Base-by-base conservation (phyloP, 768 basidiomycete species). In the Leccinum boreale region DNA sequence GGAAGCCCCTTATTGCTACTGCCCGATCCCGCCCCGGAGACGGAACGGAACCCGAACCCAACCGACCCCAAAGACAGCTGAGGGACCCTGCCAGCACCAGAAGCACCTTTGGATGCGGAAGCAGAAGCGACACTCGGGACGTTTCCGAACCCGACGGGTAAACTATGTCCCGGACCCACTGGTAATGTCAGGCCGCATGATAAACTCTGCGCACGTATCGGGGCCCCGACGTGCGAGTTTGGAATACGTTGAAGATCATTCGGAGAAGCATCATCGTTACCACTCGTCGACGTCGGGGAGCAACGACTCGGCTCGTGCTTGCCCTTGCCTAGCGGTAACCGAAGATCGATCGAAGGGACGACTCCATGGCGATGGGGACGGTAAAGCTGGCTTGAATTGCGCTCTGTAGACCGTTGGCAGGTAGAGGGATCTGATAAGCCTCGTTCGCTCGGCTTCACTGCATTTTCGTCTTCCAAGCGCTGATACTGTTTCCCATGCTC, bases 291-390 rank as follows among this genome's bases (percentile, higher is more conserved):
- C 4, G 12, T 63, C 58, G 7, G 62, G 51, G 36, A 39, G 36
- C 8, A 39, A n/a, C 36, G 36, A 39, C 9, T 42, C 39, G n/a
- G 17, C 17, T 42, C 9, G 39, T n/a, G n/a, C 39, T 42, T 42
- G n/a, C 14, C 39, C n/a, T 42, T 42, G n/a, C 39, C 39, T n/a
- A 42, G 39, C n/a, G 39, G 39, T 45, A 58, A 49, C 54, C 55
- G 47, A 39, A 59, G 68, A 63, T 67, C 68, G 19, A 60, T 59
- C 11, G 58, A 68, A 60, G 63, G 35, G 21, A 49, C 23, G 10
- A 61, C 14, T 8, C 36, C 36, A n/a, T n/a, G n/a, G 39, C 9
- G 8, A 3, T 17, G 17, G 17, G 39, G n/a, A 42, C 9, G 17
- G n/a, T 42, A 3, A 55, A 57, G 52, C 21, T 28, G 44, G 29